Base-by-base conservation (phyloP, 2,329 filamentous ascomycete genomes). In the Diaporthe ilicicola region DNA sequence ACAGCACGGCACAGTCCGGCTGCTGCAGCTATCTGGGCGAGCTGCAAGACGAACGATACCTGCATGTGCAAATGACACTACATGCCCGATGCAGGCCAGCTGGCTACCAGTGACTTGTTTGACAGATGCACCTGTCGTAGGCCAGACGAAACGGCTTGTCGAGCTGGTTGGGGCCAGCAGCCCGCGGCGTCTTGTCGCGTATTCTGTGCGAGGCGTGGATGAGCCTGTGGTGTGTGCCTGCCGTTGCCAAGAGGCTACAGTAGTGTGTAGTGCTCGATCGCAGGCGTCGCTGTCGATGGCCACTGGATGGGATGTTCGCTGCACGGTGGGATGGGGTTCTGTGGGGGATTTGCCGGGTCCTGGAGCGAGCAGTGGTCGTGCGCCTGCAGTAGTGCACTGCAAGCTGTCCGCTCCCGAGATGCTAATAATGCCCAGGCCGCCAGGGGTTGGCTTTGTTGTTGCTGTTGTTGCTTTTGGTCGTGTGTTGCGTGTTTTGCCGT, bases 341-440 rank as follows among this genome's bases (percentile, higher is more conserved):
- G 51, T 48, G 51, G 65, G 48, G 65, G 39, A 13, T 56, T n/a
- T 19, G 27, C 37, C 39, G 24, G 65, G 51, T 46, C 29, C 42
- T 55, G 64, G 37, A 27, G 51, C 50, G 22, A 32, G 56, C 56
- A 62, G 27, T 37, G 65, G 65, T 56, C 53, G 65, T 50, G 65
- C 65, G 53, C 42, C 65, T 68, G 65, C 66, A 68, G 66, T 59
- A 68, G 66, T 59, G 44, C 32, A 34, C 32, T 46, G 56, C 65
- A 56, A 56, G 65, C 48, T 55, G 65, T 54, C 53, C 15, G 42
- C 34, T 50, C 12, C 39, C 53, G 51, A 34, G 51, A 34, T 67
- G 53, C 29, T 34, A 64, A 32, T 51, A 22, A 39, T 59, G 54
- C 34, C 3, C 24, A n/a, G 22, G 15, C 15, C 10, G 34, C 27